phyloP scores from a whole-genome alignment of 2,329 filamentous ascomycete species.

The Hypocrella siamensis region DNA sequence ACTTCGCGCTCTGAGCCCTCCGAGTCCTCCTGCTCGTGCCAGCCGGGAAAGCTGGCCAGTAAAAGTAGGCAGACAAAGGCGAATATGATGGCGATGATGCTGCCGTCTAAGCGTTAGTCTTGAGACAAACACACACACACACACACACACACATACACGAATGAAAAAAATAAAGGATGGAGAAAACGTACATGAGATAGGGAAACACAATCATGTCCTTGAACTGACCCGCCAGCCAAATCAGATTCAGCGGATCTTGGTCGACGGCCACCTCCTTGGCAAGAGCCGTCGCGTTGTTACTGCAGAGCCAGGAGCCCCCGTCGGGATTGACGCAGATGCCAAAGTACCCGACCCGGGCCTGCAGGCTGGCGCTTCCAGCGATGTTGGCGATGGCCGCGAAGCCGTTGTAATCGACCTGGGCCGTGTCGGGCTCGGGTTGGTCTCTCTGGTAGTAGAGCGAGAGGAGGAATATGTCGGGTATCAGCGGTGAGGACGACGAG shows the following conservation, averaged over 20 bases:
- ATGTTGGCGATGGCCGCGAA: constrained; percentile 79
- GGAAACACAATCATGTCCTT: constrained; percentile 98
- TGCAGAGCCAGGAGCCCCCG: constrained; percentile 83
- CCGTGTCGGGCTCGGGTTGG: constrained; percentile 62
- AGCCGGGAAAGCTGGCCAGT: constrained; percentile 90
- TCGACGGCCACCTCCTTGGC: constrained; percentile 80
- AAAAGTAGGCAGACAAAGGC: constrained; percentile 92
- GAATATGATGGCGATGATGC: constrained; percentile 94
- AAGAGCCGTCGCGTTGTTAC: constrained; percentile 88
- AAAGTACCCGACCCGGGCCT: constrained; percentile 93
- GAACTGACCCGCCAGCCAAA: constrained; percentile 94
- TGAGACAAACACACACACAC: no score
- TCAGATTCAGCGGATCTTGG: constrained; percentile 89
- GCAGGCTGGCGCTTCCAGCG: constrained; percentile 66
- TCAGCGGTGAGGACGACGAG: constrained; percentile 88
- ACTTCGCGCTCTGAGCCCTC: constrained; percentile 75
- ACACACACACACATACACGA: no score
- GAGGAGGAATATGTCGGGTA: constrained; percentile 91
- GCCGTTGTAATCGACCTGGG: constrained; percentile 83
- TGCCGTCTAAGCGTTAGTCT: constrained; percentile 15
- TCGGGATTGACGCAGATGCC: constrained; percentile 92
- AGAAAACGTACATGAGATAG: constrained; percentile 63
- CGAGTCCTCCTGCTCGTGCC: constrained; percentile 81
- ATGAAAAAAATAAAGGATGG: no score
- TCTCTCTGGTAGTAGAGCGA: constrained; percentile 94